Percentiles rank a stretch among this genome's conserved stretches.
phyloP scores from a whole-genome alignment of 2,329 filamentous ascomycete species.

The Paracoccidioides lutzii region DNA sequence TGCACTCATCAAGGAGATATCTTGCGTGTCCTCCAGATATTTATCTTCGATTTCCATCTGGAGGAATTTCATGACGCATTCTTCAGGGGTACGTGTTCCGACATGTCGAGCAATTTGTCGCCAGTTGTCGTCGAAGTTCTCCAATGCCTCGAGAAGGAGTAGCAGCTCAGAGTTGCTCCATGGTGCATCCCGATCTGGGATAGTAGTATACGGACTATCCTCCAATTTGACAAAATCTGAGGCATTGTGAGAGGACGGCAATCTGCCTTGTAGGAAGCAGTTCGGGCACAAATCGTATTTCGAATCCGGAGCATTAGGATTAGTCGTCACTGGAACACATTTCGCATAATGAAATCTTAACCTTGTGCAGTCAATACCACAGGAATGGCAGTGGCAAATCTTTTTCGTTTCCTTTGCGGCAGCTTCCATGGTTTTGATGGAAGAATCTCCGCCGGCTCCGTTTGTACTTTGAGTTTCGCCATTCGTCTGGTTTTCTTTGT shows the following conservation, averaged over 20 bases:
- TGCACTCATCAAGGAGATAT: constrained; percentile 52
- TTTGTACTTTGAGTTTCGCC: constrained; percentile 63
- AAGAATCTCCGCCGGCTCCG: constrained; percentile 42
- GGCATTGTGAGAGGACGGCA: constrained; percentile 64
- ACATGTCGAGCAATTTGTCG: constrained; percentile 85
- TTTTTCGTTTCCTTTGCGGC: constrained; percentile 51
- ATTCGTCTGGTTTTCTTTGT: constrained; percentile 50
- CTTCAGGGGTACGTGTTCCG: constrained; percentile 78
- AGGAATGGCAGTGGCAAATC: constrained; percentile 72
- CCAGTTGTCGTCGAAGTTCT: constrained; percentile 94
- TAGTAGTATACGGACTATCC: constrained; percentile 66
- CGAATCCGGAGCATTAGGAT: constrained; percentile 44
- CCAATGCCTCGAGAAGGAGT: constrained; percentile 78
- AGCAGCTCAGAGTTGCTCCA: constrained; percentile 88
- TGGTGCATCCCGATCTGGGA: constrained; percentile 70
- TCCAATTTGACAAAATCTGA: constrained; percentile 81
- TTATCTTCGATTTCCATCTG: constrained; percentile 96
- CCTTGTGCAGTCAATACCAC: constrained; percentile 75
- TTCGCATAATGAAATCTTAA: constrained; percentile 60
- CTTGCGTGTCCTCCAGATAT: constrained; percentile 69
- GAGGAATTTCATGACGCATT: constrained; percentile 93
- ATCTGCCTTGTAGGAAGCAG: constrained; percentile 73
- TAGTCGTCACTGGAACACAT: constrained; percentile 41
- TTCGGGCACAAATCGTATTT: constrained; percentile 85
- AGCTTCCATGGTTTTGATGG: constrained; percentile 50